A percentile compares a stretch with the other conserved stretches of the same genome.
Evolutionary conservation across 2,329 filamentous ascomycete genomes (phyloP).

Genomic region (Trichoderma sp.): DNA sequence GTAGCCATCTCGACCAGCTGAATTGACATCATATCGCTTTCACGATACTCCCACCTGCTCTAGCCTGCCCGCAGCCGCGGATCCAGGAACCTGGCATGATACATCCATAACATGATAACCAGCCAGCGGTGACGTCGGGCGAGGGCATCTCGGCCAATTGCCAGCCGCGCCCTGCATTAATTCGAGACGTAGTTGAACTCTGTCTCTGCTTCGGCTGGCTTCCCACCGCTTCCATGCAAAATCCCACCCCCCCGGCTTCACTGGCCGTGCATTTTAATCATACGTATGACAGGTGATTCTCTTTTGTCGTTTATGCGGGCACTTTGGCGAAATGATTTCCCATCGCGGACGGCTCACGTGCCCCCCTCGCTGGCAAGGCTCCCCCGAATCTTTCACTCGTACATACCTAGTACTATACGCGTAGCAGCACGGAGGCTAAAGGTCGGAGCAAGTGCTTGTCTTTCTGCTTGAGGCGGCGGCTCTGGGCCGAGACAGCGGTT

Average conservation of each 20-base stretch:
- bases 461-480: background rate
- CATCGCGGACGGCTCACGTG: constrained; percentile 8
- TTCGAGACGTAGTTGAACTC: constrained; percentile 15
- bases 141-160: background rate
- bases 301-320: constrained; percentile 7
- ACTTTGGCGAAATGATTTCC: constrained; percentile 16
- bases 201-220: background rate
- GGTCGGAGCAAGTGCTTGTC: background rate
- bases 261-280: background rate
- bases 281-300: constrained; percentile 13
- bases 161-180: background rate
- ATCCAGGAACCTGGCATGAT: constrained; percentile 10
- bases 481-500: constrained; percentile 6
- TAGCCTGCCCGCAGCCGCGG: background rate
- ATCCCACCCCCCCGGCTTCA: background rate
- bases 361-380: background rate
- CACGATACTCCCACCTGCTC: background rate
- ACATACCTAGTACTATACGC: background rate
- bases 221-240: background rate
- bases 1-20: background rate
- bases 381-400: background rate
- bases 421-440: background rate
- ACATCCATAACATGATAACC: too few relatives aligned
- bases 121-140: background rate
- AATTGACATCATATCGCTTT: background rate